Evolutionary conservation across 140 eudicot genomes (phyloP).

Genomic region (Ambrosia hybrid): DNA sequence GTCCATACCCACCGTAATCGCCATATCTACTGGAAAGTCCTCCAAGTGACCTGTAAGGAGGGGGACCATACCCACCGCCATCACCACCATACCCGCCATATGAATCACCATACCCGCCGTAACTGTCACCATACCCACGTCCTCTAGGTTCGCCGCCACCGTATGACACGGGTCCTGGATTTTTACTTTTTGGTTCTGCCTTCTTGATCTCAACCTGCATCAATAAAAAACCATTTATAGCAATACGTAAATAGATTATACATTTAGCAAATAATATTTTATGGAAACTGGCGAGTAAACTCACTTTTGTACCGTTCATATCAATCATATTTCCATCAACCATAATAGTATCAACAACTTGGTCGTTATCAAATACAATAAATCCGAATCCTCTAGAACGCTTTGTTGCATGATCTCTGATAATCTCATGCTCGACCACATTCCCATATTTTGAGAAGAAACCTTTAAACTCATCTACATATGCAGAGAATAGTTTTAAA

Average conservation of each 20-base stretch:
- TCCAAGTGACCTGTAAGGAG: constrained; percentile 58
- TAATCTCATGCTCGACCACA: constrained; percentile 55
- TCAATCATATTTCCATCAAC: constrained; percentile 59
- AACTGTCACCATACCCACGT: constrained; percentile 51
- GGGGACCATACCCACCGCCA: constrained; percentile 56
- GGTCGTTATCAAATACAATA: constrained; percentile 41
- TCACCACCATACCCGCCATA: constrained; percentile 32
- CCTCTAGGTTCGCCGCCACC: constrained; percentile 57
- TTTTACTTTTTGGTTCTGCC: constrained; percentile 71
- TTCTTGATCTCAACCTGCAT: constrained; percentile 73
- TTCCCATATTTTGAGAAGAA: constrained; percentile 53
- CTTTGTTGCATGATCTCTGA: constrained; percentile 48
- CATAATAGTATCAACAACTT: constrained; percentile 55
- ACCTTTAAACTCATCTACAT: constrained; percentile 48
- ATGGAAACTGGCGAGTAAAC: constrained; percentile 14
- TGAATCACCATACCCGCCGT: constrained; percentile 45
- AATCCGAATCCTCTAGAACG: constrained; percentile 55
- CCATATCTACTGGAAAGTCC: constrained; percentile 52
- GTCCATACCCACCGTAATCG: constrained; percentile 63
- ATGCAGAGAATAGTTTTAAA: not conserved
- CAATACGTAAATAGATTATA: not conserved
- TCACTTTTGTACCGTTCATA: constrained; percentile 64
- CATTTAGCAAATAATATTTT: not conserved
- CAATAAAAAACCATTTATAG: constrained; percentile 25
- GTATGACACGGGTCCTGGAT: constrained; percentile 52